phyloP scores from a whole-genome alignment of 2,329 filamentous ascomycete genomes.

The Penicillium oxalicum region DNA sequence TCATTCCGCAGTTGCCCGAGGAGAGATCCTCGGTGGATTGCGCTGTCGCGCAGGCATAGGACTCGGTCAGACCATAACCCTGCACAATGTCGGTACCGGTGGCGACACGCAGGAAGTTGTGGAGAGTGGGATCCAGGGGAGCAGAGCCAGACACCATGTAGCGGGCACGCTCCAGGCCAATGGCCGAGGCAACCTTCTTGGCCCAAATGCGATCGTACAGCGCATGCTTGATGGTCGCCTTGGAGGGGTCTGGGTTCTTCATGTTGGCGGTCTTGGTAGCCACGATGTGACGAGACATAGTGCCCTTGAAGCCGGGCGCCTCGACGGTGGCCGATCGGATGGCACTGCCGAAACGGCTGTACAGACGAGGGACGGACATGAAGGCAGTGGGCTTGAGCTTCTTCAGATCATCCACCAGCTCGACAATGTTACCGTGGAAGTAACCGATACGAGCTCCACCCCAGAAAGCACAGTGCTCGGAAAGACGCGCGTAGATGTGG shows the following conservation, averaged over 20 bases:
- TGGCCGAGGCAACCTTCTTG: conserved; percentile 73
- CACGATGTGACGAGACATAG: conserved; percentile 73
- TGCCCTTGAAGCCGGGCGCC: conserved; percentile 70
- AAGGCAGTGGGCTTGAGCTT: conserved; percentile 74
- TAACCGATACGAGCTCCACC: conserved; percentile 74
- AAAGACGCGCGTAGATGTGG: conserved; percentile 85
- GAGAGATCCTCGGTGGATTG: conserved; percentile 67
- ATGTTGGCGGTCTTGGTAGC: conserved; percentile 73
- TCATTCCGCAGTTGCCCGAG: conserved; percentile 73
- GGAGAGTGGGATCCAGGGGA: conserved; percentile 79
- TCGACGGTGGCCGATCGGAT: conserved; percentile 75
- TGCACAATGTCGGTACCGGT: conserved; percentile 75
- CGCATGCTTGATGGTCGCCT: conserved; percentile 58
- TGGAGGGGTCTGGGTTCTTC: conserved; percentile 59
- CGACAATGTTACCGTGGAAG: conserved; percentile 85
- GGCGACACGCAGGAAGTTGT: conserved; percentile 79
- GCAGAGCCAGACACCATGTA: conserved; percentile 84
- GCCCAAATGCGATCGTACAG: conserved; percentile 70
- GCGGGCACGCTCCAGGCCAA: conserved; percentile 69
- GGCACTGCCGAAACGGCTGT: conserved; percentile 79
- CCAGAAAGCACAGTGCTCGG: conserved; percentile 69
- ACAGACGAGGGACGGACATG: conserved; percentile 83
- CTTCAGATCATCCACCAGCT: conserved; percentile 87
- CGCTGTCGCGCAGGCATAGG: conserved; percentile 69
- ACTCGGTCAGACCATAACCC: conserved; percentile 91